These are phyloP conservation scores for Dioscorea dumetorum DNA, from an alignment of 106 monocot genomes.

Conservation along the genomic window DNA sequence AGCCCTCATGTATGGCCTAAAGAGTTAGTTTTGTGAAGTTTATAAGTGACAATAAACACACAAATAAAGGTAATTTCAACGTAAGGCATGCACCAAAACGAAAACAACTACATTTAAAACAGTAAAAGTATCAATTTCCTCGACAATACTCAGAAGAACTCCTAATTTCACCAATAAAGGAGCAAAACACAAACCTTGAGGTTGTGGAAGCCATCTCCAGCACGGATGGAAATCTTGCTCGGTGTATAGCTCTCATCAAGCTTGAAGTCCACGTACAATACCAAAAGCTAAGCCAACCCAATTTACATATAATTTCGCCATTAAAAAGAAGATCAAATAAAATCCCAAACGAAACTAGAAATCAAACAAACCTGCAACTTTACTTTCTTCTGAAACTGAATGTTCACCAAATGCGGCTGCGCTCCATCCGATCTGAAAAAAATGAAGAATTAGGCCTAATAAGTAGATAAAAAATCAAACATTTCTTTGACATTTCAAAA, in stretches of 20 bases:
- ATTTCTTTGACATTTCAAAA: not conserved
- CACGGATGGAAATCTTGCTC: slow-evolving; percentile 89
- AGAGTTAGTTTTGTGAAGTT: no score
- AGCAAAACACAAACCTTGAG: slow-evolving; percentile 54
- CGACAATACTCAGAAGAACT: not conserved
- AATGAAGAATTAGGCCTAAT: not conserved
- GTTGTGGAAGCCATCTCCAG: slow-evolving; percentile 96
- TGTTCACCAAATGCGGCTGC: slow-evolving; percentile 92
- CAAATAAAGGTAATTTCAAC: no score
- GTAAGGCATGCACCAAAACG: no score
- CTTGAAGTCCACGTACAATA: slow-evolving; percentile 91
- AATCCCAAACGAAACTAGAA: not conserved
- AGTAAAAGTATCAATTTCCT: not conserved
- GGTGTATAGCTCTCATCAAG: slow-evolving; percentile 98
- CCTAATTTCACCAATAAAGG: not conserved
- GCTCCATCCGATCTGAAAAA: slow-evolving; percentile 85
- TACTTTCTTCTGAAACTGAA: slow-evolving; percentile 98
- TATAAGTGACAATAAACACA: no score
- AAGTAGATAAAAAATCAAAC: not conserved
- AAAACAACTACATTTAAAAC: no score
- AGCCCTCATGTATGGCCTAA: no score
- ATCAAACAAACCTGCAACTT: slow-evolving; percentile 57
- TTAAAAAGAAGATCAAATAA: not conserved
- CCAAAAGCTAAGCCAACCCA: slow-evolving; percentile 47
- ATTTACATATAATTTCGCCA: not conserved